A percentile compares a stretch with the other conserved stretches of the same genome.
phyloP scores from a whole-genome alignment of 441 rosid genomes.

The Euphorbia schlechtendalii region DNA sequence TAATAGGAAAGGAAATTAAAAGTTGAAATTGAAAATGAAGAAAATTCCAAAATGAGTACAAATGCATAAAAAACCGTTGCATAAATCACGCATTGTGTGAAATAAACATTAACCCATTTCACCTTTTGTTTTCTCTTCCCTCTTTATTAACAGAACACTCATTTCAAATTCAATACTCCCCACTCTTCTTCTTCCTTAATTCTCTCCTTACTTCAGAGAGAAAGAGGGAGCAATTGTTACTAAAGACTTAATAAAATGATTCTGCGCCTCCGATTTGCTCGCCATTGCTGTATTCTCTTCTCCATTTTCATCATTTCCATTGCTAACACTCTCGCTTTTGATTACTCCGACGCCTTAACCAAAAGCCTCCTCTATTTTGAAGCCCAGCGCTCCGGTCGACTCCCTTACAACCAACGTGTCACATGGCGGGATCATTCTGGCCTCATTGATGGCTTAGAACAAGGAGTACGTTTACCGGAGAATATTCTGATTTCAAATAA shows the following conservation, averaged over 20 bases:
- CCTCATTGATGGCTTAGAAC: constrained; percentile 88
- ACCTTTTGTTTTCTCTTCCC: no score
- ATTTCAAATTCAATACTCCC: neutral
- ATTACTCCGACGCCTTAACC: constrained; percentile 66
- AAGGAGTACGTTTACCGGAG: constrained; percentile 52
- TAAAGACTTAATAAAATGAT: constrained; percentile 15
- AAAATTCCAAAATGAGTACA: constrained; percentile 15
- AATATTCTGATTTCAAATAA: neutral
- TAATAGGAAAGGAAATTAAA: neutral
- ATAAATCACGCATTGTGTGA: constrained; percentile 38
- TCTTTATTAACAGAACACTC: neutral
- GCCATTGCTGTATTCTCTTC: constrained; percentile 23
- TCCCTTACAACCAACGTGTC: constrained; percentile 79
- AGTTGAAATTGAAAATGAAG: neutral
- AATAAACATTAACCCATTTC: no score
- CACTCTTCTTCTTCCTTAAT: neutral
- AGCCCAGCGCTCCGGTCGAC: constrained; percentile 86
- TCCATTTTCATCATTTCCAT: constrained; percentile 22
- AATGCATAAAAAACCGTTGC: constrained; percentile 27
- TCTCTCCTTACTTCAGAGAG: constrained; percentile 17
- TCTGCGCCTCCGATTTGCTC: constrained; percentile 9
- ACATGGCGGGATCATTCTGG: constrained; percentile 93
- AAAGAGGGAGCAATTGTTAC: constrained; percentile 5
- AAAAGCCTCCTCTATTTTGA: constrained; percentile 92
- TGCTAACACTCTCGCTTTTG: constrained; percentile 23